Percentiles rank a stretch among this genome's conserved stretches.
Evolutionary conservation across 495 filamentous ascomycete species (phyloP).

Genomic region (Penicillium pulvis): DNA sequence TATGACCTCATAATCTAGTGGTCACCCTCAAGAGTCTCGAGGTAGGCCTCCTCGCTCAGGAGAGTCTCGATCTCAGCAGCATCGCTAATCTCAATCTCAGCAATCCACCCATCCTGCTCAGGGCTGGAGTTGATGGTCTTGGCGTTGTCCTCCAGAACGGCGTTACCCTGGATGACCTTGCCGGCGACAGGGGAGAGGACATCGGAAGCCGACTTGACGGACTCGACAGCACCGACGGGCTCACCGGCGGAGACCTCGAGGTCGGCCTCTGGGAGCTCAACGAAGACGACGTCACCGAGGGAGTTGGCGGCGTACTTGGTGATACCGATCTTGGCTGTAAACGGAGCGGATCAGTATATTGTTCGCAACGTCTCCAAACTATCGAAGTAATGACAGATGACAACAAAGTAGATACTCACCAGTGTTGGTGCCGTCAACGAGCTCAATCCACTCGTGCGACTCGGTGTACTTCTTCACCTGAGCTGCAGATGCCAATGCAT

Average conservation of each 20-base stretch:
- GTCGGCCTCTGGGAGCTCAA: conserved; percentile 78
- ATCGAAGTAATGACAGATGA: neutral
- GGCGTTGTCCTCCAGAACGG: conserved; percentile 76
- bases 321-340: conserved; percentile 78
- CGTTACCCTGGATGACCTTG: conserved; percentile 71
- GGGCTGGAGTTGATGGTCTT: conserved; percentile 82
- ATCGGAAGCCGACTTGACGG: conserved; percentile 95
- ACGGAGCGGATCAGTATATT: conserved; percentile 4
- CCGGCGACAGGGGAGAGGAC: conserved; percentile 87
- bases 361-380: neutral
- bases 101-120: conserved; percentile 90
- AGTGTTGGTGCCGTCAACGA: conserved; percentile 68
- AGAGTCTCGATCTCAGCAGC: conserved; percentile 68
- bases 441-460: conserved; percentile 97
- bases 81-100: conserved; percentile 75
- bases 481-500: conserved; percentile 31
- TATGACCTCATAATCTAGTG: conserved; percentile 13
- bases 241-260: conserved; percentile 69
- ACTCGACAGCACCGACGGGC: conserved; percentile 91
- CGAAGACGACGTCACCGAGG: conserved; percentile 94
- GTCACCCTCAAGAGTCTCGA: conserved; percentile 59
- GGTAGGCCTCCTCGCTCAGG: conserved; percentile 75
- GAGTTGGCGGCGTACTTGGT: conserved; percentile 85
- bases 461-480: conserved; percentile 86
- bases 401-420: conserved; percentile 29